A percentile compares a stretch with the other conserved stretches of the same genome.
phyloP scores from a whole-genome alignment of 306 rosid species.

The Quercus dentata region DNA sequence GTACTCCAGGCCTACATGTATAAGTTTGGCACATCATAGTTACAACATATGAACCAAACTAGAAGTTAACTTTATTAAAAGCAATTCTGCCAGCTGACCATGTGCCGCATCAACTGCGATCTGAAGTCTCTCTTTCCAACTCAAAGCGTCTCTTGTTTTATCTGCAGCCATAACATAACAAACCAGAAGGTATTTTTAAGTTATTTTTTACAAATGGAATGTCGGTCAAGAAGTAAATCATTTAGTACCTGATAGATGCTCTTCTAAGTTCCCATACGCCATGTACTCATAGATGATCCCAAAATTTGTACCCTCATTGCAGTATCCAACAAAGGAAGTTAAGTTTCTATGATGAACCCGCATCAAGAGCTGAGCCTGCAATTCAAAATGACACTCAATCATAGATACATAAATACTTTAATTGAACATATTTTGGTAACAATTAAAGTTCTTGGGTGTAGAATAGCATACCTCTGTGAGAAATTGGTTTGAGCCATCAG shows the following conservation, averaged over 20 bases:
- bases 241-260: background rate
- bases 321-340: slow-evolving; percentile 40
- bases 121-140: slow-evolving; percentile 22
- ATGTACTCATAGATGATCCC: background rate
- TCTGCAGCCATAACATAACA: background rate
- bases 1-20: slow-evolving; percentile 7
- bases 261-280: background rate
- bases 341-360: slow-evolving; percentile 55
- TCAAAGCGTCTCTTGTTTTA: slow-evolving; percentile 4
- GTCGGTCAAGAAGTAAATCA: background rate
- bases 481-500: slow-evolving; percentile 38
- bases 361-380: slow-evolving; percentile 45
- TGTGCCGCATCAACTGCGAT: slow-evolving; percentile 19
- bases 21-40: background rate
- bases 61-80: background rate
- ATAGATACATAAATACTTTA: background rate
- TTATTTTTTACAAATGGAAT: background rate
- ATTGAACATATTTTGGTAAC: too few species aligned
- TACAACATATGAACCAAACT: background rate
- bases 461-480: slow-evolving; percentile 43
- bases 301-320: background rate
- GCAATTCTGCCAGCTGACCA: background rate
- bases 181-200: background rate
- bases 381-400: background rate
- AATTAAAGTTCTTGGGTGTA: too few species aligned